Conservation (phyloP, 768 basidiomycete species). For the Solioccasus polychromus region DNA sequence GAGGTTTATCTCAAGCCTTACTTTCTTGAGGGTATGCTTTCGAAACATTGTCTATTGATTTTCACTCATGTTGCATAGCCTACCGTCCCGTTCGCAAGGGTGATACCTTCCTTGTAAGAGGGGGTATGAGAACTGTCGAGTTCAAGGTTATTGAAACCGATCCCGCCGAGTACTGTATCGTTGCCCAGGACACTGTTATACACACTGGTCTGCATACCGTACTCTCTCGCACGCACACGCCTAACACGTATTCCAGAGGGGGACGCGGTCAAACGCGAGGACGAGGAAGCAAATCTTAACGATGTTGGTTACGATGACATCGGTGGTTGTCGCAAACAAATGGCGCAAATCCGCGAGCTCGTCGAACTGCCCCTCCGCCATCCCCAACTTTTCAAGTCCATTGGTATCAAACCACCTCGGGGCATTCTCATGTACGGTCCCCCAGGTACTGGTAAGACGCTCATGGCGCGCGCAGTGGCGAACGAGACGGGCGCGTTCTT, state of each 20-base stretch:
- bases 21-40: slow-evolving; percentile 82
- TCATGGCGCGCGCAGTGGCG: slow-evolving; percentile 99
- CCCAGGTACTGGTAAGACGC: slow-evolving; percentile 98
- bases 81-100: slow-evolving; percentile 96
- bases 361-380: slow-evolving; percentile 97
- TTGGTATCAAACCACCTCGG: slow-evolving; percentile 99
- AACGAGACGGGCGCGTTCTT: slow-evolving; percentile 99
- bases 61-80: slow-evolving; percentile 39
- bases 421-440: slow-evolving; percentile 99
- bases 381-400: slow-evolving; percentile 99
- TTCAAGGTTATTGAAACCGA: slow-evolving; percentile 99
- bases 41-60: background rate
- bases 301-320: slow-evolving; percentile 99
- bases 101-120: slow-evolving; percentile 98
- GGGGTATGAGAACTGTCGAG: slow-evolving; percentile 97
- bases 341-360: slow-evolving; percentile 99
- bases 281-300: slow-evolving; percentile 93
- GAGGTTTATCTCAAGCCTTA: slow-evolving; percentile 99
- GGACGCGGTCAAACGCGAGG: slow-evolving; percentile 97
- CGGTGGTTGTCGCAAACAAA: slow-evolving; percentile 98
- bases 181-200: slow-evolving; percentile 98
- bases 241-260: slow-evolving; percentile 60
- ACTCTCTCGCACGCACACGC: background rate
- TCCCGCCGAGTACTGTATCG: slow-evolving; percentile 97
- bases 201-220: slow-evolving; percentile 59